phyloP scores from a whole-genome alignment of 208 protist species.

The Leishmania amazonensis region DNA sequence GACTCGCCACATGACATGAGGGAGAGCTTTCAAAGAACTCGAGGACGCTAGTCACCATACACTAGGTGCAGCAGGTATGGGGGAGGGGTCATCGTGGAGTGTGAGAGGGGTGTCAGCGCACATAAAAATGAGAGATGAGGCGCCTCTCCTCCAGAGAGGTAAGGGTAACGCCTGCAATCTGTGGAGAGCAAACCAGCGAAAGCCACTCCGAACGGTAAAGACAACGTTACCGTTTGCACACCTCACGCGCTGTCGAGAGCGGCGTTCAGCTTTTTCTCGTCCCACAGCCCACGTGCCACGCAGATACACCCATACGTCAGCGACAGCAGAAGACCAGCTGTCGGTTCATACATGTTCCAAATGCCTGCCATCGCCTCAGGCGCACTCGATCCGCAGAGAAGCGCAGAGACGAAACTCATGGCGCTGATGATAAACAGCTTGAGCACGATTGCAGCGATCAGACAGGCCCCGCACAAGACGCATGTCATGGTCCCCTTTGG shows the following conservation, averaged over 20 bases:
- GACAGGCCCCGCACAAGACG: neutral
- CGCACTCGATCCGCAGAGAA: neutral
- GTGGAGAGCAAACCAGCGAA: neutral
- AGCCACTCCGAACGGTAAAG: neutral
- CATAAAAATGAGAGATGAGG: neutral
- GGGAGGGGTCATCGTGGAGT: neutral
- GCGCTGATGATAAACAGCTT: slow-evolving; percentile 16
- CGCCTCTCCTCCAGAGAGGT: neutral
- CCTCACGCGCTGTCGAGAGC: slow-evolving; percentile 4
- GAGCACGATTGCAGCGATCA: slow-evolving; percentile 10
- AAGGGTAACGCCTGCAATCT: neutral
- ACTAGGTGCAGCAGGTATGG: neutral
- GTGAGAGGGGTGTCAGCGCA: neutral
- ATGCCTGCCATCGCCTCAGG: neutral
- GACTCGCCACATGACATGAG: neutral
- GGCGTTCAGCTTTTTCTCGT: slow-evolving; percentile 22
- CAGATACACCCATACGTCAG: slow-evolving; percentile 3
- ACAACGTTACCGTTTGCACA: neutral
- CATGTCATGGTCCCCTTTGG: neutral
- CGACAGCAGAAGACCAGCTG: neutral
- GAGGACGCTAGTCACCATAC: neutral
- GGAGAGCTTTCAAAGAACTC: neutral
- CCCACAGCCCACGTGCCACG: slow-evolving; percentile 20
- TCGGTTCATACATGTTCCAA: neutral
- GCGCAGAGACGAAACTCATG: slow-evolving; percentile 2